Base-by-base conservation (phyloP, 805 yeast genomes). In the Candida ortonii region DNA sequence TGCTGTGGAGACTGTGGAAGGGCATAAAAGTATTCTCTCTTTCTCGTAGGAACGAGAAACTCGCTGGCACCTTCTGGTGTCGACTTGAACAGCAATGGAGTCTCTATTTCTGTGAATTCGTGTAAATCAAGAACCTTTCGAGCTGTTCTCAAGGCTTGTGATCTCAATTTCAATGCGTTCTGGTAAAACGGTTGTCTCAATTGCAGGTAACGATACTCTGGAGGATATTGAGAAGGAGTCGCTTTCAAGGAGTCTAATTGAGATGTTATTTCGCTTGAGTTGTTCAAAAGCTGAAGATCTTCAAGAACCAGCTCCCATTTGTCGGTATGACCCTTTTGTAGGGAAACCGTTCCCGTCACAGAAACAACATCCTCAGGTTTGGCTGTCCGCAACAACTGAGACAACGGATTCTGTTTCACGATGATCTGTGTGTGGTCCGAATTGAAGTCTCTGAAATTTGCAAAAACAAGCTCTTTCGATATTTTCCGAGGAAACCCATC, bases 51-150 rank as follows among this genome's bases (percentile, higher is more conserved):
- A 0, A 93, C 97, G 30, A 93, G 61, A 56, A 90, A 93, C 60
- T 93, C 99, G 23, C 95, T 70, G 1, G 98, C 98, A 11, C 98
- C 98, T 59, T 93, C 98, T 0, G 98, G 98, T 0, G 98, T 93
- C 2, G 96, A 84, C 53, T 93, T 89, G 69, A 93, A 93, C 18
- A 93, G 62, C 6, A 90, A 57, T 1, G 98, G 98, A 0, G 98
- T 93, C 55, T 90, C 98, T 18, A 93, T 71, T 53, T 93, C 97
- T 0, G 74, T 73, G 57, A 93, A 93, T 1, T 61, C 62, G 13
- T 59, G 47, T 0, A 48, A 35, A 25, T 68, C 68, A 16, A 71
- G 52, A 3, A 55, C 56, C 0, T 41, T 24, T 17, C 76, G 57
- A 14, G 68, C 64, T 11, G 64, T 44, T 15, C 62, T 56, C 0